A percentile compares a stretch with the other conserved stretches of the same genome.
Evolutionary conservation across 1,284 basidiomycete species (phyloP).

Genomic region (Ustilago nuda): DNA sequence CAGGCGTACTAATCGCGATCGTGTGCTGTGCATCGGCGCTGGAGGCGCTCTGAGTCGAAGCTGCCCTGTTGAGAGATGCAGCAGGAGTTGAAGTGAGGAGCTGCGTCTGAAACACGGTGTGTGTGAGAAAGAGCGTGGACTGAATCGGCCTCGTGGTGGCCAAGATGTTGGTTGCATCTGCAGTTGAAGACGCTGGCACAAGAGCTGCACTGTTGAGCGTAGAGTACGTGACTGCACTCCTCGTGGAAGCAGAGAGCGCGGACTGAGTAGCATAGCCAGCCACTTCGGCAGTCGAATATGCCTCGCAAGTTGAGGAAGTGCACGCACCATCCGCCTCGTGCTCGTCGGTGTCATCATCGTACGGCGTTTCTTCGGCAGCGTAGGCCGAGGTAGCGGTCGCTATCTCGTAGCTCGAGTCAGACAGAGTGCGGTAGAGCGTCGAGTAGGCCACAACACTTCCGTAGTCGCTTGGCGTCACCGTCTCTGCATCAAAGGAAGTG

Average conservation of each 20-base stretch:
- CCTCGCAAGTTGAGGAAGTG: background rate
- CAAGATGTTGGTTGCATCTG: background rate
- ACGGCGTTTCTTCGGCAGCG: background rate
- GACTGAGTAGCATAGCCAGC: background rate
- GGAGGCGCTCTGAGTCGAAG: background rate
- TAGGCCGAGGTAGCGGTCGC: background rate
- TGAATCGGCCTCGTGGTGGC: slow-evolving; percentile 3
- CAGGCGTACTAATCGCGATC: background rate
- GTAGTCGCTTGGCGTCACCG: background rate
- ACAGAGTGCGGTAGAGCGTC: background rate
- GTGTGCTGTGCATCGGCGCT: background rate
- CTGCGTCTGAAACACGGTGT: background rate
- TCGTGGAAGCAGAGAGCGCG: background rate
- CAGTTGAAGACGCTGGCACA: background rate
- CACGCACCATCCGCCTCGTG: background rate
- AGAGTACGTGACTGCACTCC: background rate
- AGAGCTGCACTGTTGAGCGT: background rate
- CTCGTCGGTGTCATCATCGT: slow-evolving; percentile 3
- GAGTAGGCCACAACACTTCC: background rate
- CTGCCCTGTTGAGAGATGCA: slow-evolving; percentile 14
- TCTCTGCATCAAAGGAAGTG: background rate
- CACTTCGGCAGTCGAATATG: background rate
- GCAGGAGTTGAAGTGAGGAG: background rate
- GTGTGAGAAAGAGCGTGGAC: background rate
- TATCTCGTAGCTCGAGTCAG: background rate